Conservation (phyloP, 805 yeast species). For the Tetrapisispora namnaoensis region DNA sequence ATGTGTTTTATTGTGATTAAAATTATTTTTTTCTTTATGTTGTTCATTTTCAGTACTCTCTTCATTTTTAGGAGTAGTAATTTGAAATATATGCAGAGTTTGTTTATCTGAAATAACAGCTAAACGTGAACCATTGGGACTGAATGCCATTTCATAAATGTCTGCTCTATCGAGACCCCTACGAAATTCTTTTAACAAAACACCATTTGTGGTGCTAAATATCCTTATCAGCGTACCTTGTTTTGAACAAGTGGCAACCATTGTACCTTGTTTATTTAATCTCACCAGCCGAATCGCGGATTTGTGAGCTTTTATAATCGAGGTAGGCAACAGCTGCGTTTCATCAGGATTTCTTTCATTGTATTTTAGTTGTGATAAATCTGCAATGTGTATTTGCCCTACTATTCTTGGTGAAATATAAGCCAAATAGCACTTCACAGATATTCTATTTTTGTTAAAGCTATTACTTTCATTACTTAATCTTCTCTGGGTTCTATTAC, state of each 20-base stretch:
- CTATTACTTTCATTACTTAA: neutral
- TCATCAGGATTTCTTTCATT: slow-evolving; percentile 11
- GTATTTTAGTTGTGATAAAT: slow-evolving; percentile 13
- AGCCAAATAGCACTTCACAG: slow-evolving; percentile 16
- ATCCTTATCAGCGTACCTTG: slow-evolving; percentile 87
- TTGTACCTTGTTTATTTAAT: slow-evolving; percentile 63
- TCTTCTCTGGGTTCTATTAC: neutral
- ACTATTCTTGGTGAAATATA: slow-evolving; percentile 17
- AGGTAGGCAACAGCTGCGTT: slow-evolving; percentile 17
- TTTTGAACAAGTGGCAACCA: slow-evolving; percentile 80
- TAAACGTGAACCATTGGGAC: slow-evolving; percentile 61
- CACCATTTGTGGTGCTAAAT: slow-evolving; percentile 52
- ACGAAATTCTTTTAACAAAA: slow-evolving; percentile 72
- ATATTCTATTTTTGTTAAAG: neutral
- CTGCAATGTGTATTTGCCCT: slow-evolving; percentile 26
- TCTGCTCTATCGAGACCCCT: slow-evolving; percentile 83
- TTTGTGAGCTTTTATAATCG: slow-evolving; percentile 76
- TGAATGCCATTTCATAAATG: slow-evolving; percentile 74
- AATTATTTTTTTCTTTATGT: neutral
- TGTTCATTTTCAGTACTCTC: slow-evolving; percentile 1
- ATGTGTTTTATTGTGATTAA: slow-evolving; percentile 47
- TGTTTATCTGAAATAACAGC: slow-evolving; percentile 85
- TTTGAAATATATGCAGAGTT: slow-evolving; percentile 76
- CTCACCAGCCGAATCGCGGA: slow-evolving; percentile 59
- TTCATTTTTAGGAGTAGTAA: slow-evolving; percentile 1